Evolutionary conservation across 768 basidiomycete genomes (phyloP), one percentile per base, ranked within the genome.

Genomic region (Omphalotus guepiniiformis): DNA sequence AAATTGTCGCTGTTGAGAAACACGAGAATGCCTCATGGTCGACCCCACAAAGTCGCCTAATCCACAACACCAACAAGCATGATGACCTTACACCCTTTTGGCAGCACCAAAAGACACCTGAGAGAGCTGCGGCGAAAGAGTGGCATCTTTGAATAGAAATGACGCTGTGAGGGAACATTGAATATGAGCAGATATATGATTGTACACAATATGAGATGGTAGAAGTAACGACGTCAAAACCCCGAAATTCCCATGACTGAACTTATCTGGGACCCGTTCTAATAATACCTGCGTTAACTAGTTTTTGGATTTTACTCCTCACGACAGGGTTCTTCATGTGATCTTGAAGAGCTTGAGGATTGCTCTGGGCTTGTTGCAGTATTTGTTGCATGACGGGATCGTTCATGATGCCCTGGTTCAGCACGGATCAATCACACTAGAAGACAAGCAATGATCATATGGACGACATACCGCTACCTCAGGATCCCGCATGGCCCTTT

Each of bases 401-500:
- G 57, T 65, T 72, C 89, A 94, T 92, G 59, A 93, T 93, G 47
- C 68, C 63, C 87, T 93, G 60, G 19, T 50, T 13, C 22, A 48
- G 47, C 6, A 22, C 37, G 16, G 38, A 22, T 40, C 26, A 37
- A 52, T 42, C 9, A 30, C 25, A 40, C 35, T 47, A 36, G 39
- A 43, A 36, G 42, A 47, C 18, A 36, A 15, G 35, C 27, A 19
- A 30, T n/a, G 1, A 43, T 34, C 42, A 12, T 46, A 48, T 55
- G 25, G 15, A 42, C 4, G 11, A 76, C 88, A 56, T 70, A 91
- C 88, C 55, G 87, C 89, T 44, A 97, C 78, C 68, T 96, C 96
- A 11, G 96, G 96, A 72, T 99, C 96, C 45, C 92, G 79, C 94
- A 97, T 96, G 6, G 95, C 96, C 42, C 95, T 79, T 57, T 87